These are phyloP conservation scores for Xerophyta viscosa DNA, from an alignment of 106 monocot genomes.

Conservation along the genomic window DNA sequence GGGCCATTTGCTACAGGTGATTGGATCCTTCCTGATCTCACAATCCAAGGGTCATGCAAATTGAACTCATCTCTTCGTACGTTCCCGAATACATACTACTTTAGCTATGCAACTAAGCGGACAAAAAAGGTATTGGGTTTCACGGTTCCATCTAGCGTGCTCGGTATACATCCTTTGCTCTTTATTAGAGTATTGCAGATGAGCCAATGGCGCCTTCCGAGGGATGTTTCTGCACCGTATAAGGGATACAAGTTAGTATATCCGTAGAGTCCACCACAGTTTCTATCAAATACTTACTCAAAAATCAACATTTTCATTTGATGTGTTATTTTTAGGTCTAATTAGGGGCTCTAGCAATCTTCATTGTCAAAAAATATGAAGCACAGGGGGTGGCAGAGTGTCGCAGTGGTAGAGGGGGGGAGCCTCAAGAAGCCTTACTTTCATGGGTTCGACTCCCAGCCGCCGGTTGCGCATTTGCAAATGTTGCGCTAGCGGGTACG, in stretches of 20 bases:
- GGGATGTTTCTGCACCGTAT: constrained; percentile 38
- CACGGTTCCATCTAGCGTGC: constrained; percentile 49
- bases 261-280: too few species aligned
- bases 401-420: too few species aligned
- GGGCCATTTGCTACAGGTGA: constrained; percentile 89
- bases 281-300: too few species aligned
- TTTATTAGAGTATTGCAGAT: constrained; percentile 73
- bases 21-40: constrained; percentile 94
- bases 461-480: too few species aligned
- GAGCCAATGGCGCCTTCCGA: constrained; percentile 60
- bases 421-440: too few species aligned
- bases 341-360: too few species aligned
- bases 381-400: too few species aligned
- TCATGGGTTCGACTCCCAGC: too few species aligned
- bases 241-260: constrained; percentile 66
- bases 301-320: too few species aligned
- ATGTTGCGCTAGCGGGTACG: too few species aligned
- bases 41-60: constrained; percentile 57
- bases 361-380: too few species aligned
- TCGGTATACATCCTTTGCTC: constrained; percentile 61
- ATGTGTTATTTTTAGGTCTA: too few species aligned
- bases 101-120: constrained; percentile 84
- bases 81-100: constrained; percentile 80
- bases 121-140: constrained; percentile 53
- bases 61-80: constrained; percentile 48